These are phyloP conservation scores for Begonia masoniana DNA, from an alignment of 306 rosid genomes.

Conservation along the genomic window DNA sequence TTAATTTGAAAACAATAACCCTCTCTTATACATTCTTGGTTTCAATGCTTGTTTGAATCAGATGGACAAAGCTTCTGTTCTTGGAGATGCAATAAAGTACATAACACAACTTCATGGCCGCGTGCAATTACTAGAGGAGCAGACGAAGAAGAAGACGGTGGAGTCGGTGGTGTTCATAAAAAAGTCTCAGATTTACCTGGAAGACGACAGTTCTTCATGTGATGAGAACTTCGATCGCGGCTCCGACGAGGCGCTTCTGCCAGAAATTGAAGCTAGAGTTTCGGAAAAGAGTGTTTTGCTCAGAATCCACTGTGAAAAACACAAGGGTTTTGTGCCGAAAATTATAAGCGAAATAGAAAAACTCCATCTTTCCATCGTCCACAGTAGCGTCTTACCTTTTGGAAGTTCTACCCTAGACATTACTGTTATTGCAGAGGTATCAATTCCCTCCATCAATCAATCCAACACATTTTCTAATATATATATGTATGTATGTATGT, in stretches of 20 bases:
- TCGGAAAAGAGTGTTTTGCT: conserved; percentile 51
- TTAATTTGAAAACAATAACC: background rate
- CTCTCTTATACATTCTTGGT: background rate
- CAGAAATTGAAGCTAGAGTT: conserved; percentile 50
- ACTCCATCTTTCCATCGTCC: conserved; percentile 23
- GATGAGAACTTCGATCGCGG: conserved; percentile 22
- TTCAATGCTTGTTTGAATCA: background rate
- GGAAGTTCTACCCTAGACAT: conserved; percentile 36
- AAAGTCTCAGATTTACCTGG: conserved; percentile 19
- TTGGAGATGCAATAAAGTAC: conserved; percentile 54
- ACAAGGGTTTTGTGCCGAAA: conserved; percentile 33
- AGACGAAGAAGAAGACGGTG: conserved; percentile 29
- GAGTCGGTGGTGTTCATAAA: conserved; percentile 29
- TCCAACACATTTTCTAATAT: background rate
- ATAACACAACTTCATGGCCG: conserved; percentile 51
- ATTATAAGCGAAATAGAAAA: conserved; percentile 39
- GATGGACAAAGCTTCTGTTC: conserved; percentile 17
- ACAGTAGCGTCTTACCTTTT: conserved; percentile 30
- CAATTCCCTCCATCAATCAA: background rate
- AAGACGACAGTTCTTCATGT: conserved; percentile 34
- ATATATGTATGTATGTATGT: too few species aligned
- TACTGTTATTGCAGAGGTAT: conserved; percentile 55
- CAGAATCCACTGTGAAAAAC: conserved; percentile 39
- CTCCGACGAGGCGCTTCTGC: conserved; percentile 10
- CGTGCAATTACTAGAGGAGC: conserved; percentile 39